Evolutionary conservation across 108 stramenopile genomes (phyloP).

Genomic region (Nitzschia palea): DNA sequence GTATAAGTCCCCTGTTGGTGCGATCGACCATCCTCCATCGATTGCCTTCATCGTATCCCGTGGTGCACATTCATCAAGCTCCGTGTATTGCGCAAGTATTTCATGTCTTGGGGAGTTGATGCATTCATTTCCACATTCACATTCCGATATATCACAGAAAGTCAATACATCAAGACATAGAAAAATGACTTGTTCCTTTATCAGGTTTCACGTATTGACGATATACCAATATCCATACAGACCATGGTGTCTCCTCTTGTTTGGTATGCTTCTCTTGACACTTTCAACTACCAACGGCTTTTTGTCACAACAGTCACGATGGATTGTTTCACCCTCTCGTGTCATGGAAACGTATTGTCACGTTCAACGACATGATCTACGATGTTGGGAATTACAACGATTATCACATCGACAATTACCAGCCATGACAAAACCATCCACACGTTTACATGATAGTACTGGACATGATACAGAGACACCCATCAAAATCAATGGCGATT

Average conservation of each 20-base stretch:
- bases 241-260: neutral
- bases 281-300: neutral
- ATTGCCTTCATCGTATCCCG: no score
- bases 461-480: neutral
- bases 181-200: no score
- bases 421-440: neutral
- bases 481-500: neutral
- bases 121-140: no score
- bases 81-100: no score
- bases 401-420: neutral
- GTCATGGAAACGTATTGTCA: neutral
- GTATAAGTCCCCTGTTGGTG: no score
- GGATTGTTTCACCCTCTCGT: neutral
- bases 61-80: no score
- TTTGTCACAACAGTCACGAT: neutral
- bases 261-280: neutral
- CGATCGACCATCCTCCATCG: no score
- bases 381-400: conserved; percentile 2
- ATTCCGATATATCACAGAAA: no score
- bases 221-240: no score
- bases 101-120: no score
- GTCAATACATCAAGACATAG: no score
- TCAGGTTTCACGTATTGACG: no score
- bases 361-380: neutral
- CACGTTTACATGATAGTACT: neutral